phyloP scores from a whole-genome alignment of 352 stramenopile species.

The Globisporangium spinosum region DNA sequence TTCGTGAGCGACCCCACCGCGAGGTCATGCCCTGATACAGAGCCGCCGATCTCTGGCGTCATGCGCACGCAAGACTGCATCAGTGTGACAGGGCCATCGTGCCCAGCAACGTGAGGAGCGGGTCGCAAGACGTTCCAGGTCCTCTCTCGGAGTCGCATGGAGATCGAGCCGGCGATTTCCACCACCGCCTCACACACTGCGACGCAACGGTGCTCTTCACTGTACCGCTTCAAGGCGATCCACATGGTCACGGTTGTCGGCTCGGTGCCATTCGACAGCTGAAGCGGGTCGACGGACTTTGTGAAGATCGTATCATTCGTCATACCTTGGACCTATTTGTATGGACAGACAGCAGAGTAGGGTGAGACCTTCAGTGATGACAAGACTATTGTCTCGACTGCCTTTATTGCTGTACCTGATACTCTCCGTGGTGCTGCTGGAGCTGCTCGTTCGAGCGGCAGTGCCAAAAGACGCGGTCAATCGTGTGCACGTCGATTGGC shows the following conservation, averaged over 20 bases:
- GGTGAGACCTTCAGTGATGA: too few relatives aligned
- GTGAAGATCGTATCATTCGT: slow-evolving; percentile 23
- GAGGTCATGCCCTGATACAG: slow-evolving; percentile 20
- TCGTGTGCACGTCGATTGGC: not conserved
- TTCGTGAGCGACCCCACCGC: slow-evolving; percentile 28
- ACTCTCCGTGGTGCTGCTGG: slow-evolving; percentile 4
- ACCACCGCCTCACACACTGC: slow-evolving; percentile 31
- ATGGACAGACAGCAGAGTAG: not conserved
- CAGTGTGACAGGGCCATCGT: slow-evolving; percentile 13
- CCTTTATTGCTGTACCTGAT: not conserved
- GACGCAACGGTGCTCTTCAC: slow-evolving; percentile 25
- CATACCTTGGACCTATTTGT: slow-evolving; percentile 13
- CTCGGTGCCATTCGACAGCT: slow-evolving; percentile 18
- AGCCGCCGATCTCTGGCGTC: slow-evolving; percentile 15
- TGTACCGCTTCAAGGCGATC: slow-evolving; percentile 22
- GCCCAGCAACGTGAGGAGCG: too few relatives aligned
- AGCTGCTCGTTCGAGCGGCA: slow-evolving; percentile 1
- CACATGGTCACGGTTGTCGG: slow-evolving; percentile 21
- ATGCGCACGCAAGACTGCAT: slow-evolving; percentile 29
- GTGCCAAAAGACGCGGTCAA: slow-evolving; percentile 11
- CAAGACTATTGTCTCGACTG: too few relatives aligned
- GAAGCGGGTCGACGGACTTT: slow-evolving; percentile 23
- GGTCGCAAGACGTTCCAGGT: slow-evolving; percentile 23
- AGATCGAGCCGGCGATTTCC: slow-evolving; percentile 25
- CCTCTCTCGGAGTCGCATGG: slow-evolving; percentile 27